Conservation (phyloP, 2,329 filamentous ascomycete species). For the Epichloe gansuensis region DNA sequence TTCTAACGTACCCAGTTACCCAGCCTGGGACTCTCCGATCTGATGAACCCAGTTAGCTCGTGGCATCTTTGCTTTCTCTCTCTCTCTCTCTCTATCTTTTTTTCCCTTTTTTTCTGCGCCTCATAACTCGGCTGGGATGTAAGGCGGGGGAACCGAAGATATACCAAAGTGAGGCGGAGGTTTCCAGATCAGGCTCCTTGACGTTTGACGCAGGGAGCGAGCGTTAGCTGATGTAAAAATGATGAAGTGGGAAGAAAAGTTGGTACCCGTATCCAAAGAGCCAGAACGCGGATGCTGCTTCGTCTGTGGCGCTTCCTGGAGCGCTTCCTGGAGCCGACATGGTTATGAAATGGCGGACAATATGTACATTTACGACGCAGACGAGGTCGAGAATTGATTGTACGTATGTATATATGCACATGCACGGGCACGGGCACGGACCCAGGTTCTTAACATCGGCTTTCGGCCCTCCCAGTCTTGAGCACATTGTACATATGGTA, state of each 20-base stretch:
- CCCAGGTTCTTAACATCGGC: no score
- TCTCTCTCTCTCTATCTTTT: not conserved
- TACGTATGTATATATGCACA: no score
- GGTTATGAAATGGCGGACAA: not conserved
- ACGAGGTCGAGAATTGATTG: no score
- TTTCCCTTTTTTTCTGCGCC: not conserved
- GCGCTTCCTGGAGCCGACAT: not conserved
- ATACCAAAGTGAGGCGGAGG: constrained; percentile 90
- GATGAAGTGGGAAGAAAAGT: not conserved
- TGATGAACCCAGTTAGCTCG: constrained; percentile 22
- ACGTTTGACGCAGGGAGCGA: not conserved
- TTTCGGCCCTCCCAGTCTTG: no score
- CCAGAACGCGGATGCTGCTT: constrained; percentile 61
- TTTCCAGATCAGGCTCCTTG: constrained; percentile 89
- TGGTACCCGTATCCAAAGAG: constrained; percentile 89
- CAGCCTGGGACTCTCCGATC: constrained; percentile 79
- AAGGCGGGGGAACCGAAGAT: not conserved
- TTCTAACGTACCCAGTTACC: constrained; percentile 83
- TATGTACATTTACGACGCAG: no score
- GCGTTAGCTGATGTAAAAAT: not conserved
- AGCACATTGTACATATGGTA: no score
- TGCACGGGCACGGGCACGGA: no score
- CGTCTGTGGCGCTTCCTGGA: constrained; percentile 9
- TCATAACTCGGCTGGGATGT: not conserved
- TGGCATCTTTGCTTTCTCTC: not conserved